Conservation (phyloP, 805 yeast genomes). For the Yamadazyma sp. region DNA sequence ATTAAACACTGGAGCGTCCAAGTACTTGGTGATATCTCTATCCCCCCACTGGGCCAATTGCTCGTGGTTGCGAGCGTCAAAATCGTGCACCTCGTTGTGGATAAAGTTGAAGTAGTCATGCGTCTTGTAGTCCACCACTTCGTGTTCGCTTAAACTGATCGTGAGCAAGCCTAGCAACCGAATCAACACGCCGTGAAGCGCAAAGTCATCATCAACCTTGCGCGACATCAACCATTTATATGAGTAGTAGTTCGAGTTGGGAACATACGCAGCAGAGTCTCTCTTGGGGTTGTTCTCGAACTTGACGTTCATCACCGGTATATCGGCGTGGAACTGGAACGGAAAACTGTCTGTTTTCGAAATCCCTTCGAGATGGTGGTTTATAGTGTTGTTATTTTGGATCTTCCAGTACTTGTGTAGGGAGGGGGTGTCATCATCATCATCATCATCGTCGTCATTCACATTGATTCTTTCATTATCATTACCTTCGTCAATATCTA, state of each 20-base stretch:
- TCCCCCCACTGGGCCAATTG: slow-evolving; percentile 23
- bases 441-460: slow-evolving; percentile 15
- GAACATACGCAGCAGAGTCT: slow-evolving; percentile 29
- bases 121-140: slow-evolving; percentile 32
- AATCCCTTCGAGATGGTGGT: slow-evolving; percentile 25
- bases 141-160: slow-evolving; percentile 40
- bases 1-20: slow-evolving; percentile 7
- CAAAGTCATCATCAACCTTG: slow-evolving; percentile 25
- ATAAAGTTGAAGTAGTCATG: slow-evolving; percentile 21
- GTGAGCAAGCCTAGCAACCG: slow-evolving; percentile 36
- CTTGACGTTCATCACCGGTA: slow-evolving; percentile 34
- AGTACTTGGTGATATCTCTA: slow-evolving; percentile 5
- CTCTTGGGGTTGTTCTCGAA: slow-evolving; percentile 30
- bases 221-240: slow-evolving; percentile 31
- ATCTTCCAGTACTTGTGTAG: slow-evolving; percentile 34
- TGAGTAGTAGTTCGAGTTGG: slow-evolving; percentile 36
- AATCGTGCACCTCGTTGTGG: slow-evolving; percentile 17
- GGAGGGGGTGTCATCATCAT: slow-evolving; percentile 24
- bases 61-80: slow-evolving; percentile 15
- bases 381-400: slow-evolving; percentile 33
- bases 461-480: no score
- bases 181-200: slow-evolving; percentile 36
- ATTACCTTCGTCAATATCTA: slow-evolving; percentile 10
- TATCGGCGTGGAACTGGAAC: slow-evolving; percentile 30
- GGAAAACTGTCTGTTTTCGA: slow-evolving; percentile 26